These are phyloP conservation scores for Neonectria coccinea DNA, from an alignment of 2,329 filamentous ascomycete genomes.

Conservation along the genomic window DNA sequence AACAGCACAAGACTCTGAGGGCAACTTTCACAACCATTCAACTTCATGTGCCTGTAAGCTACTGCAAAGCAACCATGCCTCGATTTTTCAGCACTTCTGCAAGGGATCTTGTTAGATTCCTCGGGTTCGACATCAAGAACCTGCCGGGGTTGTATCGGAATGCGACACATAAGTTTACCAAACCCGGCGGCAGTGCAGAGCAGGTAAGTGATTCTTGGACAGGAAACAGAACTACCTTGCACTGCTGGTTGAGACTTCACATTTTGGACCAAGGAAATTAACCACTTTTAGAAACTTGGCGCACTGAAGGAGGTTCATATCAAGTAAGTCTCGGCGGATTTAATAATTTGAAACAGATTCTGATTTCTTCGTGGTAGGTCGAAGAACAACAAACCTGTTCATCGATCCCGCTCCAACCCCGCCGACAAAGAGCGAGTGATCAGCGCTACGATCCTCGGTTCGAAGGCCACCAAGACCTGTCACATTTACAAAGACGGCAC, in stretches of 20 bases:
- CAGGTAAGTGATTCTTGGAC: background rate
- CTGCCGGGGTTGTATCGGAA: background rate
- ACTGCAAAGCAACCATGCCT: background rate
- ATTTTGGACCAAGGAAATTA: background rate
- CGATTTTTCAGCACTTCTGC: background rate
- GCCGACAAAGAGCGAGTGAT: background rate
- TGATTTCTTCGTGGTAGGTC: background rate
- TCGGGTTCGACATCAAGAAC: background rate
- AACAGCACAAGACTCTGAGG: background rate
- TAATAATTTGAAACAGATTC: no score
- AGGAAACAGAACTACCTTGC: no score
- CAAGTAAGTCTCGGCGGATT: background rate
- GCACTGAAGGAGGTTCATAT: background rate
- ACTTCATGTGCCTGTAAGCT: background rate
- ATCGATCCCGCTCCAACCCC: background rate
- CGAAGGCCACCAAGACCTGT: background rate
- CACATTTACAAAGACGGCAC: background rate
- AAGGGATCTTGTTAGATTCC: background rate
- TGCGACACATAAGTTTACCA: background rate
- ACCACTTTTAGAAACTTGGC: background rate
- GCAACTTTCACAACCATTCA: background rate
- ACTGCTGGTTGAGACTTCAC: background rate
- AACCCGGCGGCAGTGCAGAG: background rate
- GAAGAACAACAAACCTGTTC: background rate
- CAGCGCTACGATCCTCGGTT: background rate